Evolutionary conservation across 129 eudicot genomes (phyloP).

Genomic region (Chrysanthemum lavandulifolium): DNA sequence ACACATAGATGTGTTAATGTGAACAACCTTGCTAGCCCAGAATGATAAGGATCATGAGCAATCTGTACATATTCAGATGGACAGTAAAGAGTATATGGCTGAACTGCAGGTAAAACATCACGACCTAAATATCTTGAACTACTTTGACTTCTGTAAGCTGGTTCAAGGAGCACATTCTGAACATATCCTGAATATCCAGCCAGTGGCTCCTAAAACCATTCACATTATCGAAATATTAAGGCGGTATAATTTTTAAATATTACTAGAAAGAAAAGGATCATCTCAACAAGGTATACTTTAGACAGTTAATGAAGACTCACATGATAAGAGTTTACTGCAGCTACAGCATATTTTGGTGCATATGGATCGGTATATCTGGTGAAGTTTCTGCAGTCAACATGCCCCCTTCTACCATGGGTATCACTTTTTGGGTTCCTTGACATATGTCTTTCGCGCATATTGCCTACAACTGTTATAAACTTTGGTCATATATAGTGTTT

Average conservation of each 20-base stretch:
- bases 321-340: constrained; percentile 20
- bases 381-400: background rate
- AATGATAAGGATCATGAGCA: constrained; percentile 27
- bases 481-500: background rate
- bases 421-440: constrained; percentile 21
- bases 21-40: constrained; percentile 27
- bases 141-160: constrained; percentile 18
- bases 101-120: constrained; percentile 27
- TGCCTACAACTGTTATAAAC: constrained; percentile 18
- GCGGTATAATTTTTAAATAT: background rate
- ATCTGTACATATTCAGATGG: constrained; percentile 17
- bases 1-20: no score
- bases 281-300: constrained; percentile 22
- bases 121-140: constrained; percentile 28
- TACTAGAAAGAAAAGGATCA: constrained; percentile 6
- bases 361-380: constrained; percentile 26
- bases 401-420: constrained; percentile 23
- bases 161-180: constrained; percentile 5
- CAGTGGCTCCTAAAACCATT: constrained; percentile 41
- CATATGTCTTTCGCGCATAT: constrained; percentile 23
- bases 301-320: constrained; percentile 13
- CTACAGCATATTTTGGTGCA: background rate
- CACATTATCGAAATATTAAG: background rate
- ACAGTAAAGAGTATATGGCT: constrained; percentile 30
- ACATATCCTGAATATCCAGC: constrained; percentile 43